Conservation (phyloP, 352 stramenopile species). For the Phytophthora gonapodyides region DNA sequence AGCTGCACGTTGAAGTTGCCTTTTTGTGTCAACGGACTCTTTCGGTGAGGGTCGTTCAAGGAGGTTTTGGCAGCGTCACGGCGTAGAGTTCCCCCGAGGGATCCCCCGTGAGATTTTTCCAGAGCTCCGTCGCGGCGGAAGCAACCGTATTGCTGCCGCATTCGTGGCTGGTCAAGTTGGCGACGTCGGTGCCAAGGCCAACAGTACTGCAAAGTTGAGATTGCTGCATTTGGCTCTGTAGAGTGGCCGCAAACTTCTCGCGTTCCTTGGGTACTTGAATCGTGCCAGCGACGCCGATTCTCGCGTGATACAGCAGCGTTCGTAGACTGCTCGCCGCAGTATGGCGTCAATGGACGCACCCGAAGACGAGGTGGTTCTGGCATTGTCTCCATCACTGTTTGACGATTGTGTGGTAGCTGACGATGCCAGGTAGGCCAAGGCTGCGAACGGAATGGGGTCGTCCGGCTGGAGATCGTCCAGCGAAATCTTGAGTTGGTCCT, state of each 20-base stretch:
- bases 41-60: slow-evolving; percentile 9
- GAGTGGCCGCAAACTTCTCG: slow-evolving; percentile 27
- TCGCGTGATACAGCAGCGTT: slow-evolving; percentile 34
- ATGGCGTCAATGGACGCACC: slow-evolving; percentile 20
- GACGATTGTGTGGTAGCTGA: not conserved
- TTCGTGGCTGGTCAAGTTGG: slow-evolving; percentile 8
- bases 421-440: slow-evolving; percentile 83
- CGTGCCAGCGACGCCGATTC: slow-evolving; percentile 28
- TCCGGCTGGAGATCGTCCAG: slow-evolving; percentile 65
- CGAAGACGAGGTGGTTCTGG: not conserved
- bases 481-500: slow-evolving; percentile 86
- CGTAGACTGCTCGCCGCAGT: slow-evolving; percentile 32
- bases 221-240: slow-evolving; percentile 17
- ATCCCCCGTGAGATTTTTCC: slow-evolving; percentile 31
- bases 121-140: slow-evolving; percentile 19
- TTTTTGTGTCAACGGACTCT: slow-evolving; percentile 5
- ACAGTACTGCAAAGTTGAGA: not conserved
- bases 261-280: slow-evolving; percentile 39
- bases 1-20: slow-evolving; percentile 28
- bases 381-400: slow-evolving; percentile 1
- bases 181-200: not conserved
- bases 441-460: slow-evolving; percentile 89
- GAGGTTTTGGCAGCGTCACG: slow-evolving; percentile 17
- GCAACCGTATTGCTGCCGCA: not conserved
- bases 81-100: slow-evolving; percentile 32